phyloP scores from a whole-genome alignment of 805 yeast genomes.

The Sugiyamaella americana region DNA sequence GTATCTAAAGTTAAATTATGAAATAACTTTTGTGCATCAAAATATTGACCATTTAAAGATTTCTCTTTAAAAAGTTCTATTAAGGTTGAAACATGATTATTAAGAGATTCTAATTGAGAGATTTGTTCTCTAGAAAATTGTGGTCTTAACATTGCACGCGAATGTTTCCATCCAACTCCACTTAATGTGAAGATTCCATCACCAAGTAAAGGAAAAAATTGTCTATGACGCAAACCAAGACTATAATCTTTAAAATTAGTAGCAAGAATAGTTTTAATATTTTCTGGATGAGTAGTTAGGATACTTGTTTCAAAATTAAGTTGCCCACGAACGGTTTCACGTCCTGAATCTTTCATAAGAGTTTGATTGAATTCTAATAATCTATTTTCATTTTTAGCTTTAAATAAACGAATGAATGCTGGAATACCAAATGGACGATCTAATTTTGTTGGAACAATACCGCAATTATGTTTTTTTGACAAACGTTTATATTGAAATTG shows the following conservation, averaged over 20 bases:
- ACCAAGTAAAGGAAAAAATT: slow-evolving; percentile 29
- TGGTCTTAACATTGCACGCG: slow-evolving; percentile 33
- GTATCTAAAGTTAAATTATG: slow-evolving; percentile 30
- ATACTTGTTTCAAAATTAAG: background rate
- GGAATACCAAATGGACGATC: slow-evolving; percentile 10
- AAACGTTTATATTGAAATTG: background rate
- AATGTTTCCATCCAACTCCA: slow-evolving; percentile 32
- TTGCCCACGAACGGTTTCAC: slow-evolving; percentile 5
- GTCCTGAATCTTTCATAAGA: background rate
- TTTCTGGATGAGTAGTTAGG: slow-evolving; percentile 26
- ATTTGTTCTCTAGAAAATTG: slow-evolving; percentile 32
- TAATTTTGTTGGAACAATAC: background rate
- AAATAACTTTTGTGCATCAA: slow-evolving; percentile 28
- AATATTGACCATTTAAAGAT: slow-evolving; percentile 10
- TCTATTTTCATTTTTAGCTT: background rate
- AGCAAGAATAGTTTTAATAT: slow-evolving; percentile 29
- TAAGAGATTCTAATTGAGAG: slow-evolving; percentile 24
- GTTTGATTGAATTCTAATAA: slow-evolving; percentile 2
- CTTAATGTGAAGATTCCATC: slow-evolving; percentile 33
- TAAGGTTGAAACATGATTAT: slow-evolving; percentile 25
- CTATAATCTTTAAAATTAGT: slow-evolving; percentile 30
- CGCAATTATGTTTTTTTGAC: slow-evolving; percentile 1
- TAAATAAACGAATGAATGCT: slow-evolving; percentile 1
- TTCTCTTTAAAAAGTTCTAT: slow-evolving; percentile 8
- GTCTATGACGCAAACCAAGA: slow-evolving; percentile 25